Conservation (phyloP, 768 basidiomycete genomes). For the Mycena capillaripes region DNA sequence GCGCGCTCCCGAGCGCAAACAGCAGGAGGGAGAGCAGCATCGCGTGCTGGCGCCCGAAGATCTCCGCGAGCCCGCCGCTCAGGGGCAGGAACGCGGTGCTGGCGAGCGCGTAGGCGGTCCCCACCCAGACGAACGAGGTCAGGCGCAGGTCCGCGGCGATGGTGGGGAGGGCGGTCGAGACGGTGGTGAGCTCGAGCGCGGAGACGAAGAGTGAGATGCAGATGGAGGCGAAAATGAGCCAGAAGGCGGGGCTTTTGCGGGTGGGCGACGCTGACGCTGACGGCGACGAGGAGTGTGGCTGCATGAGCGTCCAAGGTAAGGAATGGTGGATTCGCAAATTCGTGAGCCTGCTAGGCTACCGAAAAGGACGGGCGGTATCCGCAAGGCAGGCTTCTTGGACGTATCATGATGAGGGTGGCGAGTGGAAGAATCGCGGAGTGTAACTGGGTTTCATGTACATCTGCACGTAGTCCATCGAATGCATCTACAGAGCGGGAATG, state of each 20-base stretch:
- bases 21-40: conserved; percentile 40
- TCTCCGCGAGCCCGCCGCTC: conserved; percentile 48
- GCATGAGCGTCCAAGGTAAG: background rate
- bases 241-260: conserved; percentile 25
- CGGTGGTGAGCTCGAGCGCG: conserved; percentile 31
- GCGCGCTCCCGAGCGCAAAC: conserved; percentile 47
- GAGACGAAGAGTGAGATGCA: conserved; percentile 27
- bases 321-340: too few species aligned
- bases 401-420: conserved; percentile 7
- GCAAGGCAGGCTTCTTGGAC: conserved; percentile 17
- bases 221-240: conserved; percentile 32
- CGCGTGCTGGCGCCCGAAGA: conserved; percentile 47
- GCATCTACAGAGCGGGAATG: too few species aligned
- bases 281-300: background rate
- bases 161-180: conserved; percentile 44
- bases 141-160: conserved; percentile 46
- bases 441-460: too few species aligned
- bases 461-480: too few species aligned
- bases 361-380: conserved; percentile 5
- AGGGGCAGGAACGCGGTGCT: conserved; percentile 55
- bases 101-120: conserved; percentile 54
- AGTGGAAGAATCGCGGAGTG: background rate
- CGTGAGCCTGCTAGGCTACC: background rate
- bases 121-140: conserved; percentile 55
- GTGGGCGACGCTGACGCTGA: background rate